phyloP scores from a whole-genome alignment of 306 rosid genomes.

The Lathyrus aphaca region DNA sequence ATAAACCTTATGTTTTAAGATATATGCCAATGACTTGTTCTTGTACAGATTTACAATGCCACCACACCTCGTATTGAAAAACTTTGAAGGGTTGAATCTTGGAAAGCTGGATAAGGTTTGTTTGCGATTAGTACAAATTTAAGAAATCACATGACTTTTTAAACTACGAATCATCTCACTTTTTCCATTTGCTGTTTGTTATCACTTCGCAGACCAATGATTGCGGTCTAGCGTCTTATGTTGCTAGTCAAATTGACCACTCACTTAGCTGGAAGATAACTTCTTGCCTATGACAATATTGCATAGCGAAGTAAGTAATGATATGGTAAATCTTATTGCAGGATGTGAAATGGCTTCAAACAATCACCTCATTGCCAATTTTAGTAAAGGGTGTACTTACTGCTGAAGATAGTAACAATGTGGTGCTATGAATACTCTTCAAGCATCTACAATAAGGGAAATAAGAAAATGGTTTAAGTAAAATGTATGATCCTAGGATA shows the following conservation, averaged over 20 bases:
- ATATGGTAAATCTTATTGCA: slow-evolving; percentile 40
- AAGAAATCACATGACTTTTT: slow-evolving; percentile 8
- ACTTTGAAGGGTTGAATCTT: slow-evolving; percentile 75
- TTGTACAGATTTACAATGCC: no score
- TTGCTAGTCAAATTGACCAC: no score
- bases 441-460: no score
- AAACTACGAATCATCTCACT: slow-evolving; percentile 5
- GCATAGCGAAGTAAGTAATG: slow-evolving; percentile 16
- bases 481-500: no score
- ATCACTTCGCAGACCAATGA: neutral
- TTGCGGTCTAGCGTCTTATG: no score
- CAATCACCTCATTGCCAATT: slow-evolving; percentile 86
- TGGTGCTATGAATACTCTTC: no score
- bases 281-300: slow-evolving; percentile 3
- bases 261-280: no score
- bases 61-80: slow-evolving; percentile 62
- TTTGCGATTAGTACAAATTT: neutral
- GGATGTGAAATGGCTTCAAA: slow-evolving; percentile 95
- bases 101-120: slow-evolving; percentile 70
- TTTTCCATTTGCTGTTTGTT: slow-evolving; percentile 21
- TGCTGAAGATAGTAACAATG: no score
- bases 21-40: no score
- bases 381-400: slow-evolving; percentile 58
- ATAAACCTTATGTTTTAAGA: no score
- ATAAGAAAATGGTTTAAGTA: no score